Evolutionary conservation across 176 grass and related monocot genomes (phyloP), one percentile per base, ranked within the genome.

Genomic region (Luzula sylvatica): DNA sequence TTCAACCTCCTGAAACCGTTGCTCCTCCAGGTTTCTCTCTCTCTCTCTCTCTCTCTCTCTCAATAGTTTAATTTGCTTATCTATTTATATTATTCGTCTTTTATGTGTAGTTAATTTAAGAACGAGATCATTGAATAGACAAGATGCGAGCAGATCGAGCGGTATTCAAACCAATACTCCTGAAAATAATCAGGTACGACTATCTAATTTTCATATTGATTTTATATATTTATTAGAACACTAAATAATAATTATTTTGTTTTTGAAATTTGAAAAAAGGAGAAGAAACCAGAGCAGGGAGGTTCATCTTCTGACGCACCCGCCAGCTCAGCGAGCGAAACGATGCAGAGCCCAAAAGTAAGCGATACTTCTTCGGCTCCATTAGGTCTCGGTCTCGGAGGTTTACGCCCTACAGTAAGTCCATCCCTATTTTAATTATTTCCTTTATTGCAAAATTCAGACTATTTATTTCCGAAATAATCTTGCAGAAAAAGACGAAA

Each of bases 401-500:
- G 90, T 25, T 73, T 96, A 67, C 72, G 82, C 52, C 74, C 85
- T 17, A 89, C 88, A 77, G 90, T 89, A 80, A 60, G 20, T 61
- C 43, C 58, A 50, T 6, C 50, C 26, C 19, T 52, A n/a, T 53
- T 21, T 65, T 53, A 41, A 9, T 43, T 56, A 43, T 15, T 40
- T 38, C 44, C 20, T 58, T 17, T 24, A 29, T 16, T 52, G 7
- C 16, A n/a, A n/a, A n/a, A n/a, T n/a, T n/a, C 41, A 65, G 40
- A 5, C 58, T 75, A 56, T 20, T 25, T 75, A 26, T 49, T 35
- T 65, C 13, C 17, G 45, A 45, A 25, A 43, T 15, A 60, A 28
- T 35, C 7, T 35, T 77, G 12, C 73, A 92, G 87, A 86, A 56
- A 53, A 45, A 56, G 38, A 76, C 32, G 26, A 81, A 40, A 69